Percentiles rank a stretch among this genome's conserved stretches.
Conservation (phyloP, 495 filamentous ascomycete genomes). For the Margaritispora aquatica region DNA sequence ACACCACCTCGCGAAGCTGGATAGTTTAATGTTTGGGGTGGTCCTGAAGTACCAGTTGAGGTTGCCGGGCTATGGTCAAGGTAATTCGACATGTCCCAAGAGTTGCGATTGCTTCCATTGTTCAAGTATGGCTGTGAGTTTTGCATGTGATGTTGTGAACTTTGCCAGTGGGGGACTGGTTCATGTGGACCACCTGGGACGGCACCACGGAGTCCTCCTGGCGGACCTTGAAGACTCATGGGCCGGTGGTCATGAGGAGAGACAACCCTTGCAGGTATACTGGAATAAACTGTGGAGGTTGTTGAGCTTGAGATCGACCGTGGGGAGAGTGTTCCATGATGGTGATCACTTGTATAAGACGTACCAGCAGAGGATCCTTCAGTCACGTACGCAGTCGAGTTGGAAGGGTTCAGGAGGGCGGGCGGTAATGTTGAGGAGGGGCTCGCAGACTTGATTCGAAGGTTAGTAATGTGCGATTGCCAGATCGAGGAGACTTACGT, state of each 20-base stretch:
- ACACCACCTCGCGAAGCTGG: not conserved
- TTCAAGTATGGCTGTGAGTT: constrained; percentile 7
- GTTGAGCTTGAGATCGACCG: constrained; percentile 21
- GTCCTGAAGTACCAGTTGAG: constrained; percentile 13
- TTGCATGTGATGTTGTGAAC: constrained; percentile 14
- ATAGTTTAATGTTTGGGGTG: constrained; percentile 7
- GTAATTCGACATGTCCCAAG: constrained; percentile 21
- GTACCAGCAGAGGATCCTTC: constrained; percentile 17
- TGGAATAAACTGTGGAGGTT: constrained; percentile 15
- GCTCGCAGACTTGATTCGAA: constrained; percentile 21
- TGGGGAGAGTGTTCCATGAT: constrained; percentile 20
- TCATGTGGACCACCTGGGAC: constrained; percentile 19
- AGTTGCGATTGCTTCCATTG: constrained; percentile 4
- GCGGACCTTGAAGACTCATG: constrained; percentile 16
- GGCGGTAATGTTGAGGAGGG: constrained; percentile 26
- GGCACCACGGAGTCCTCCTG: constrained; percentile 22
- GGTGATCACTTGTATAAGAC: constrained; percentile 17
- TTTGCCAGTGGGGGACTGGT: constrained; percentile 10
- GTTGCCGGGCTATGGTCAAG: constrained; percentile 11
- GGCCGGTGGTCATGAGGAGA: constrained; percentile 20
- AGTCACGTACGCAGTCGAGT: constrained; percentile 21
- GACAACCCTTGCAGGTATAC: constrained; percentile 17
- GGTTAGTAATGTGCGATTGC: constrained; percentile 9
- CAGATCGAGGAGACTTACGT: constrained; percentile 50
- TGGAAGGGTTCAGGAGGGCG: constrained; percentile 22